Base-by-base conservation (phyloP, 169 alveolate genomes). In the Plasmodium inui region DNA sequence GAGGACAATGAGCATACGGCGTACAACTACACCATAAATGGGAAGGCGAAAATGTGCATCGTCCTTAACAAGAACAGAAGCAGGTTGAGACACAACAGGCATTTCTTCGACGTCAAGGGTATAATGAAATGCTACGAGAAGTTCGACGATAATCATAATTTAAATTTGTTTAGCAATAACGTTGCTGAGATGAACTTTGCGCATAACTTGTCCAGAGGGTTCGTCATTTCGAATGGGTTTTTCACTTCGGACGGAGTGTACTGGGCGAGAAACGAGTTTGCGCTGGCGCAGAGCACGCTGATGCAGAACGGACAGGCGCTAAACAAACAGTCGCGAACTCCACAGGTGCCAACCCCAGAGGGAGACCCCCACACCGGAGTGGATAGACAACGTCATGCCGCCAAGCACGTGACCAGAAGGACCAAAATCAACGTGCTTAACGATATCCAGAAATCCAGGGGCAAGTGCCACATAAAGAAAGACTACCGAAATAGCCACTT, bases 381-480 rank as follows among this genome's bases (percentile, higher is more conserved):
- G 5, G 92, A 83, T 14, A 30, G 44, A 61, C 50, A 19, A 46
- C 34, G 9, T 30, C 34, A 3, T 30, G 19, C 72, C 3, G 17
- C 61, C 61, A 50, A 17, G 61, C 0, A 72, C 14, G 19, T 6
- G 4, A 22, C 39, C 1, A 79, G 70, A 8, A 71, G 32, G 34
- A 17, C 34, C 19, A n/a, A 70, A 53, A 39, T 84, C 22, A 84
- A 84, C 34, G 80, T 86, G 22, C 28, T 78, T 53, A 74, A 86
- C 80, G 80, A 86, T 76, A 86, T 86, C 14, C 93, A 86, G 5
- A 86, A 86, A 37, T 74, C 67, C 3, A 86, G 57, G 81, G 80
- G 67, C 57, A 86, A 76, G 30, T 86, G 41, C 14, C 34, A 41
- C 72, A 76, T 61, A n/a, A 86, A 86, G 39, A 86, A 74, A n/a